phyloP scores from a whole-genome alignment of 768 basidiomycete species.

The Pilatotrama ljubarskyi region DNA sequence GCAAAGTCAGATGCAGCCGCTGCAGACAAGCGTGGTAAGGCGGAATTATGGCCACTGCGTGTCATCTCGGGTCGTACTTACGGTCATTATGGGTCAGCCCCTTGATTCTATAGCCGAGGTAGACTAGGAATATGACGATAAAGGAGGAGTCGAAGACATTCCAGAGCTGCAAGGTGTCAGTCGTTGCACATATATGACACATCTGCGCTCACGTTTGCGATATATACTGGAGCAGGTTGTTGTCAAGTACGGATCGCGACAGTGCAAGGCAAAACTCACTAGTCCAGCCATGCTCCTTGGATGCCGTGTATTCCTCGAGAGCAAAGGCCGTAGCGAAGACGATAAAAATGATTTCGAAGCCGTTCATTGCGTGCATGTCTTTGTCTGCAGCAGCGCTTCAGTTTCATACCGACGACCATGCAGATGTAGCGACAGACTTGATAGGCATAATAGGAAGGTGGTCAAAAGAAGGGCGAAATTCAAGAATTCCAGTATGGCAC shows the following conservation, averaged over 20 bases:
- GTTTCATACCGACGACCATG: background rate
- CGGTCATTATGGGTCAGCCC: constrained; percentile 58
- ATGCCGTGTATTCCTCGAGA: constrained; percentile 85
- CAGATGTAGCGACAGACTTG: constrained; percentile 49
- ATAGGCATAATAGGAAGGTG: constrained; percentile 72
- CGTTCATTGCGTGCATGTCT: constrained; percentile 48
- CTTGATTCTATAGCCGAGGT: constrained; percentile 61
- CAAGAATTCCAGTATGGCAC: constrained; percentile 73
- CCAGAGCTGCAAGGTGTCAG: constrained; percentile 65
- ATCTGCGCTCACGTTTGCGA: constrained; percentile 62
- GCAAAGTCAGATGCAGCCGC: constrained; percentile 59
- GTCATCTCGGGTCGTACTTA: constrained; percentile 29
- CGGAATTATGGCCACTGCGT: background rate
- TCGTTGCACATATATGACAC: background rate
- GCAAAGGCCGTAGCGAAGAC: constrained; percentile 77
- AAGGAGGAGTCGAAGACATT: constrained; percentile 85
- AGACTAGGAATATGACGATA: constrained; percentile 66
- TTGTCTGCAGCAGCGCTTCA: constrained; percentile 45
- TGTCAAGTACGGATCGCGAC: background rate
- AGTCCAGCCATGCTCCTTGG: constrained; percentile 85
- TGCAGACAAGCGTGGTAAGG: constrained; percentile 18
- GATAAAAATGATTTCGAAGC: constrained; percentile 73
- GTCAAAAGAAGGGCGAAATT: constrained; percentile 70
- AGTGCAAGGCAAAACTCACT: constrained; percentile 49
- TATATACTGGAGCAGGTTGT: constrained; percentile 55